Base-by-base conservation (phyloP, 805 yeast species). In the Lachancea lanzarotensis region DNA sequence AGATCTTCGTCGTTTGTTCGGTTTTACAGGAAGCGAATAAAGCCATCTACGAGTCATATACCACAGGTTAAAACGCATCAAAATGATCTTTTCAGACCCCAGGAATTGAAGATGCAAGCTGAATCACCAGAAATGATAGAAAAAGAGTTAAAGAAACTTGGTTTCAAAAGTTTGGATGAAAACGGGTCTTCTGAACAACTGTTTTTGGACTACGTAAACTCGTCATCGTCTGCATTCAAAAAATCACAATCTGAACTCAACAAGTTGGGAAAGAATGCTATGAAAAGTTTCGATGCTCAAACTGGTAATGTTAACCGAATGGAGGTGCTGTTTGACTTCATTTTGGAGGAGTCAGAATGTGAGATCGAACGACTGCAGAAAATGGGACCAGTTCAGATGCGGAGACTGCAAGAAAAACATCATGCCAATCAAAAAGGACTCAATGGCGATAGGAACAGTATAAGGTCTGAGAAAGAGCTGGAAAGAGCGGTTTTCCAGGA, bases 141-240 rank as follows among this genome's bases (percentile, higher is more conserved):
- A 18, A 37, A 40, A 17, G 47, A 46, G 11, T 35, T 53, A 39
- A 46, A 43, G 31, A 49, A 36, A 9, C 42, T 49, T 18, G 54
- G 53, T 5, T 51, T 56, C 35, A 43, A 47, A 16, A 49, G 47
- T n/a, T 34, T 52, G 19, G 45, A 52, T 33, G 38, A 47, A 6
- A 30, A 35, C 31, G 20, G 43, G 11, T 35, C 50, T 33, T 27
- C 46, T 3, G 52, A 53, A 19, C 53, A 55, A 16, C 26, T 52
- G 25, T 40, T 60, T 22, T 22, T 58, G 16, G 47, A 52, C n/a
- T 62, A 60, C 43, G 46, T 62, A 20, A 49, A 57, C 19, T 46
- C 50, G 30, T 45, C 52, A 3, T 54, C 55, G 45, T 45, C 58
- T 13, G 53, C 49, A 1, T 59, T 56, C 40, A 56, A 55, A 42